Evolutionary conservation across 352 stramenopile species (phyloP).

Genomic region (Phytophthora nicotianae): DNA sequence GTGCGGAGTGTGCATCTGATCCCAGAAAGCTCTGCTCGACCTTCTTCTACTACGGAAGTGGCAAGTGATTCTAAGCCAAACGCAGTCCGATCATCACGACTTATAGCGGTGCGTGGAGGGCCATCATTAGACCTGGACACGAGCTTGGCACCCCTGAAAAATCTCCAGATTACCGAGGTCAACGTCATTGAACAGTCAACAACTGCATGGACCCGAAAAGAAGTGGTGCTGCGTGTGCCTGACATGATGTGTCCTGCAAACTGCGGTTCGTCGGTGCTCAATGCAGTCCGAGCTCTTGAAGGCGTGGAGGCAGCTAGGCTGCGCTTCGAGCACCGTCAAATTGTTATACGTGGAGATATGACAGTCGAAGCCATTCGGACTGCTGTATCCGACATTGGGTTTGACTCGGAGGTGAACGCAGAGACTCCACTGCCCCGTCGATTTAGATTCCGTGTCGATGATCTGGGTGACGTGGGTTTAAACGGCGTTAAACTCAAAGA

Average conservation of each 20-base stretch:
- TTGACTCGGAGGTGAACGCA: conserved; percentile 51
- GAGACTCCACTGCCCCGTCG: conserved; percentile 48
- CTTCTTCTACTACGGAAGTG: not conserved
- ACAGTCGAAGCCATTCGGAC: conserved; percentile 38
- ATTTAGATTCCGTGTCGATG: conserved; percentile 62
- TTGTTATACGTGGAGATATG: conserved; percentile 66
- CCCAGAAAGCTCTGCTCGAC: conserved; percentile 2
- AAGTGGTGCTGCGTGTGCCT: conserved; percentile 66
- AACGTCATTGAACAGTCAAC: conserved; percentile 44
- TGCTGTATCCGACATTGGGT: conserved; percentile 60
- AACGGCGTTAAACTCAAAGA: conserved; percentile 32
- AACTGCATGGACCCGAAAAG: conserved; percentile 56
- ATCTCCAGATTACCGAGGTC: conserved; percentile 35
- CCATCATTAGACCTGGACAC: conserved; percentile 31
- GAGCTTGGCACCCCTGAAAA: conserved; percentile 31
- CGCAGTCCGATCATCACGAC: conserved; percentile 8
- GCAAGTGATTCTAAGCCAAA: not conserved
- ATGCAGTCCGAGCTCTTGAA: conserved; percentile 49
- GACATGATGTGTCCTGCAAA: conserved; percentile 88
- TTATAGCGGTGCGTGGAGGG: conserved; percentile 43
- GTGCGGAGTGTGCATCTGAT: conserved; percentile 65
- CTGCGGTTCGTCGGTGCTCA: conserved; percentile 76
- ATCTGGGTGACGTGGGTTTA: conserved; percentile 38
- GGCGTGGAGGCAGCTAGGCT: conserved; percentile 58
- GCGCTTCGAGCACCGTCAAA: conserved; percentile 60